Evolutionary conservation across 306 rosid species (phyloP).

Genomic region (Ormosia emarginata): DNA sequence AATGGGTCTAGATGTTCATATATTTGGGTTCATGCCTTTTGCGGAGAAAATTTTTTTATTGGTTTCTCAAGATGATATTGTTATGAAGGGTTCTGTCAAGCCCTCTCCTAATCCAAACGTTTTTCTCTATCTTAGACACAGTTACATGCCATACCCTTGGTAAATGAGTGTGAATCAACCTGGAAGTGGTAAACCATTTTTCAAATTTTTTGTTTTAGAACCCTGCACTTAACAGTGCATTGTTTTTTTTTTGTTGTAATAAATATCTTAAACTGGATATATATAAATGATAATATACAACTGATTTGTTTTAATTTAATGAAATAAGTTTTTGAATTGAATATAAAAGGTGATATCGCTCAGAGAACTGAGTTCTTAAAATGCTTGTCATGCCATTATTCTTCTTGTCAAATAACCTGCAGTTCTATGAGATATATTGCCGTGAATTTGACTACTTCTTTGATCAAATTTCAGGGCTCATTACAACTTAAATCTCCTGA

Average conservation of each 20-base stretch:
- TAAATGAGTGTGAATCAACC: constrained; percentile 8
- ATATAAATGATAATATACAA: neutral
- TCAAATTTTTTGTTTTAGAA: neutral
- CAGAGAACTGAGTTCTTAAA: neutral
- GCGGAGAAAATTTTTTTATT: too few relatives aligned
- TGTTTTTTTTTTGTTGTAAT: neutral
- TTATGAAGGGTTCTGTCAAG: neutral
- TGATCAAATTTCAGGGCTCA: constrained; percentile 74
- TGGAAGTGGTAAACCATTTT: constrained; percentile 20
- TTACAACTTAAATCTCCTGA: constrained; percentile 84
- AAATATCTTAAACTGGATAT: constrained; percentile 1
- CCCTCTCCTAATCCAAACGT: neutral
- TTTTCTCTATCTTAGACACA: neutral
- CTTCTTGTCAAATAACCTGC: neutral
- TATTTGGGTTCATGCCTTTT: too few relatives aligned
- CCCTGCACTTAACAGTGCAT: neutral
- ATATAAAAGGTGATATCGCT: neutral
- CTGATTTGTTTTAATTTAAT: neutral
- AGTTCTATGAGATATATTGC: constrained; percentile 21
- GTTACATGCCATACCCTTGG: neutral
- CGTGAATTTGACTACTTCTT: constrained; percentile 7
- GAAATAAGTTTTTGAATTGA: constrained; percentile 6
- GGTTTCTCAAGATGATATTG: neutral
- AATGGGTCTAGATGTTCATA: neutral
- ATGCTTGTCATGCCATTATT: neutral